Evolutionary conservation across 177 flowering plant genomes (phyloP).

Genomic region (Telopea speciosissima): DNA sequence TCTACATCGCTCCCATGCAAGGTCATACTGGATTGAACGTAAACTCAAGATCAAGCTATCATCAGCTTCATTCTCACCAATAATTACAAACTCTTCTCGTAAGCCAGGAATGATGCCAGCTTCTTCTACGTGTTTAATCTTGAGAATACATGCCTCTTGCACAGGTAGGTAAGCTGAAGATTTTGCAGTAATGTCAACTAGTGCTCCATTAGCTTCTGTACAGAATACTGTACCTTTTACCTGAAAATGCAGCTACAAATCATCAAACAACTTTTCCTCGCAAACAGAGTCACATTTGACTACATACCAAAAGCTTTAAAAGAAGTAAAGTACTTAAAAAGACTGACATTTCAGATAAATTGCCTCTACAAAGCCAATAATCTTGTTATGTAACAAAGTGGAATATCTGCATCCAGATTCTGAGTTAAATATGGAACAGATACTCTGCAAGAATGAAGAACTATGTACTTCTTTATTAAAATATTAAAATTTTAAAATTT

Average conservation of each 20-base stretch:
- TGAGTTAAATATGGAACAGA: too few species aligned
- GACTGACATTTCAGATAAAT: too few species aligned
- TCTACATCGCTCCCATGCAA: constrained; percentile 94
- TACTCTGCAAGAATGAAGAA: too few species aligned
- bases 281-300: background rate
- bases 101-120: constrained; percentile 84
- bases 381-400: too few species aligned
- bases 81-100: constrained; percentile 71
- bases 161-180: constrained; percentile 80
- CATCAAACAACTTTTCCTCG: background rate
- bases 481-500: too few species aligned
- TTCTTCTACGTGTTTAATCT: constrained; percentile 56
- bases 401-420: too few species aligned
- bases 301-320: background rate
- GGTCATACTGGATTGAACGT: constrained; percentile 58
- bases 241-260: constrained; percentile 22
- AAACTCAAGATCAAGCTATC: constrained; percentile 83
- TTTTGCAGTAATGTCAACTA: constrained; percentile 82
- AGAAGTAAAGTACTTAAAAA: too few species aligned
- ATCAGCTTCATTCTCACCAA: constrained; percentile 74
- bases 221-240: constrained; percentile 74
- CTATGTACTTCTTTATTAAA: too few species aligned
- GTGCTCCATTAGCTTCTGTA: constrained; percentile 66
- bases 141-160: constrained; percentile 74
- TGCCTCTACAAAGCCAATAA: too few species aligned